Base-by-base conservation (phyloP, 2,329 filamentous ascomycete species). In the Monosporascus ibericus region DNA sequence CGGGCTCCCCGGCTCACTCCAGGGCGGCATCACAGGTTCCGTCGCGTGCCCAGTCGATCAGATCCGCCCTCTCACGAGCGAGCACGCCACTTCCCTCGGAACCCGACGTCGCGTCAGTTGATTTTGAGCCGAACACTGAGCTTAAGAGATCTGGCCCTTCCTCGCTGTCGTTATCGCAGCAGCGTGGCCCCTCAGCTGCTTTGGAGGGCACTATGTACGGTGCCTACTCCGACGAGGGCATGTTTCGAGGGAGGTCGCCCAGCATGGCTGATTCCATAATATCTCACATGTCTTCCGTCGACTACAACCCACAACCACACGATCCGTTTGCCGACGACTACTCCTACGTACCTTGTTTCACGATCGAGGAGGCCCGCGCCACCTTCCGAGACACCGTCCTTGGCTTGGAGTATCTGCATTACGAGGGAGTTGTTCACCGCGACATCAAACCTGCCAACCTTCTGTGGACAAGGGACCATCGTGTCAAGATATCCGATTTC, bases 401-500 rank as follows among this genome's bases (percentile, higher is more conserved):
- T 38, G 94, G 94, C 4, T 74, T 99, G 20, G 92, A 99, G 67
- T 99, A 97, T 67, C 78, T 99, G 36, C 89, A 94, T 66, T 92
- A 90, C 62, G 86, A 92, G 66, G 88, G 88, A 17, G 88, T 92
- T 44, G 88, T 92, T 25, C 88, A 92, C 63, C 83, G 88, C 48
- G 88, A 92, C 64, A 92, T 92, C 69, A 92, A 92, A 66, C 88
- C 88, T 1, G 92, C 92, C 38, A 97, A 97, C 67, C 78, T 99
- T 6, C 77, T 99, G 6, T 91, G 92, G 75, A 95, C 90, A 48
- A 85, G 76, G 61, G 87, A 91, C 58, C 85, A 92, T 61, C 85
- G 87, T 15, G 90, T 96, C 65, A 99, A 99, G 76, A 99, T 99
- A 55, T 97, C 94, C 5, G 94, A 99, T 66, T 99, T 99, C 73